Evolutionary conservation across 169 alveolate species (phyloP).

Genomic region (Neospora caninum): DNA sequence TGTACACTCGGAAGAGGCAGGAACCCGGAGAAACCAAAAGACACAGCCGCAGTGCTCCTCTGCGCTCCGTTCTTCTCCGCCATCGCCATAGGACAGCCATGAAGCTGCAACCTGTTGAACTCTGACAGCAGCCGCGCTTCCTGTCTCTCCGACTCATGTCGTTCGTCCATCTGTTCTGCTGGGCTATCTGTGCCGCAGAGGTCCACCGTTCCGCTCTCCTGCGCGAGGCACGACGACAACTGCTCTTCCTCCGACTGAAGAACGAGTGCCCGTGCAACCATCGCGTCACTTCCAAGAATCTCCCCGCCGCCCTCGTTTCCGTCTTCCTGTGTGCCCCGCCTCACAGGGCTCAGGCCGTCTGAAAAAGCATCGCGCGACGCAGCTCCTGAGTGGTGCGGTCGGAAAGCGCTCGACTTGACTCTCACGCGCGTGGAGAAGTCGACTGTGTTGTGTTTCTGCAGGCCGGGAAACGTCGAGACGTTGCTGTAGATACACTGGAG

Average conservation of each 20-base stretch:
- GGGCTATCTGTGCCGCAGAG: neutral
- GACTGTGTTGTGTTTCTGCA: conserved; percentile 23
- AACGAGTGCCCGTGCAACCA: conserved; percentile 2
- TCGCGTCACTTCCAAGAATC: neutral
- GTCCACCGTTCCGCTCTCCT: neutral
- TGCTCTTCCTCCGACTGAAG: conserved; percentile 21
- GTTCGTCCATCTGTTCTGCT: neutral
- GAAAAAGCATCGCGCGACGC: too few species aligned
- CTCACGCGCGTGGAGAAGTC: conserved; percentile 29
- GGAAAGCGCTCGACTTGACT: neutral
- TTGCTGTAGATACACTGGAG: conserved; percentile 38
- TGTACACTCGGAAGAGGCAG: neutral
- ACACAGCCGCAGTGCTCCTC: neutral
- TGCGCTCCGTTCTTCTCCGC: too few species aligned
- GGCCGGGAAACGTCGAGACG: neutral
- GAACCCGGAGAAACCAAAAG: neutral
- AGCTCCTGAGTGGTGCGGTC: too few species aligned
- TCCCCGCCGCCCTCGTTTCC: neutral
- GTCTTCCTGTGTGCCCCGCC: too few species aligned
- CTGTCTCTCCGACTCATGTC: neutral
- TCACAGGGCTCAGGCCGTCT: too few species aligned
- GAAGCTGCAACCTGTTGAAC: conserved; percentile 9
- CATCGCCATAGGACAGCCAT: neutral
- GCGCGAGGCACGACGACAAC: neutral
- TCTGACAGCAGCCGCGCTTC: conserved; percentile 6